Evolutionary conservation across 768 basidiomycete species (phyloP).

Genomic region (Cystoderma amianthinum): DNA sequence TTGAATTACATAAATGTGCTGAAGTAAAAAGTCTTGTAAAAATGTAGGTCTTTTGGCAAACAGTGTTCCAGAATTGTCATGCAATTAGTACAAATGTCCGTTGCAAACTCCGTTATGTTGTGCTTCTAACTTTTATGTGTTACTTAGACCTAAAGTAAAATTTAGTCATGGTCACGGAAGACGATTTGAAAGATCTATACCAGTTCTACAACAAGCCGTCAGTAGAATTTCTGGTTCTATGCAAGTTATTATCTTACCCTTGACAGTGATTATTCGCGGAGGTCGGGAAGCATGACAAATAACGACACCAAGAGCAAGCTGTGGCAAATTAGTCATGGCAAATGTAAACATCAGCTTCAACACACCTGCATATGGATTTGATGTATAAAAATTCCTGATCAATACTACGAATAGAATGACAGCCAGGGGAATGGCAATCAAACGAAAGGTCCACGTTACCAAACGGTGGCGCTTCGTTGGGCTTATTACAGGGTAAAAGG

Average conservation of each 20-base stretch:
- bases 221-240: too few species aligned
- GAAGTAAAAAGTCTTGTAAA: too few species aligned
- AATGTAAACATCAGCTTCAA: conserved; percentile 7
- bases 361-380: conserved; percentile 78
- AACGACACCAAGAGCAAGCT: conserved; percentile 88
- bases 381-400: conserved; percentile 83
- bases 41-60: too few species aligned
- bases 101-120: too few species aligned
- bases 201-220: too few species aligned
- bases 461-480: conserved; percentile 64
- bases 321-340: conserved; percentile 1
- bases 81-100: too few species aligned
- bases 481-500: conserved; percentile 88
- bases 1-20: too few species aligned
- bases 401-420: conserved; percentile 80
- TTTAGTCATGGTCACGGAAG: too few species aligned
- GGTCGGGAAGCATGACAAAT: conserved; percentile 85
- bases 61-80: too few species aligned
- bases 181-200: too few species aligned
- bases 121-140: too few species aligned
- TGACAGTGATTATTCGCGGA: conserved; percentile 61
- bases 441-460: conserved; percentile 67
- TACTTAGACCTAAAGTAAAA: too few species aligned
- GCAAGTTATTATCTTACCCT: conserved; percentile 45
- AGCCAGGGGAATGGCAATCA: conserved; percentile 68